These are phyloP conservation scores for Byssoonygena ceratinophila DNA, from an alignment of 2,329 filamentous ascomycete genomes.

Conservation along the genomic window DNA sequence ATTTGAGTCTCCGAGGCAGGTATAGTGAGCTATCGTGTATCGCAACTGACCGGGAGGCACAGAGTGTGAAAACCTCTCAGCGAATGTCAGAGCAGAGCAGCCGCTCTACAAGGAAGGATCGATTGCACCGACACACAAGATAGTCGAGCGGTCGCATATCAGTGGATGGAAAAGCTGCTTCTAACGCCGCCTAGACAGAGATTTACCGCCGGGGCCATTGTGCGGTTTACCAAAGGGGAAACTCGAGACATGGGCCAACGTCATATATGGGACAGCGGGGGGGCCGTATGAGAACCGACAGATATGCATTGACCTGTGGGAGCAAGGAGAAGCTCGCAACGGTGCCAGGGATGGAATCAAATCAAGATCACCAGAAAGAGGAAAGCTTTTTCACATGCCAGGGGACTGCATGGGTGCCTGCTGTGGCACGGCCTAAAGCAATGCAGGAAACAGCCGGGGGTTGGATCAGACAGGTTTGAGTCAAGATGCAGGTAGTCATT, in stretches of 20 bases:
- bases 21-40: neutral
- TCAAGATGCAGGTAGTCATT: neutral
- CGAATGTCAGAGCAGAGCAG: constrained; percentile 8
- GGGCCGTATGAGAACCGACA: neutral
- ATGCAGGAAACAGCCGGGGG: neutral
- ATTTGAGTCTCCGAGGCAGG: neutral
- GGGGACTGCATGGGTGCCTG: neutral
- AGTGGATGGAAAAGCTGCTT: constrained; percentile 1
- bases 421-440: neutral
- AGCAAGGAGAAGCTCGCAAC: constrained; percentile 4
- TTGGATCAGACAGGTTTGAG: neutral
- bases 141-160: neutral
- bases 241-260: neutral
- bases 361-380: neutral
- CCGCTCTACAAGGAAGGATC: neutral
- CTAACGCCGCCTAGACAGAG: constrained; percentile 8
- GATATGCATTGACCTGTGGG: neutral
- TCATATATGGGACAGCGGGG: constrained; percentile 1
- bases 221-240: neutral
- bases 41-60: neutral
- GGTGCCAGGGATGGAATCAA: constrained; percentile 4
- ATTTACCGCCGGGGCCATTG: neutral
- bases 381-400: constrained; percentile 1
- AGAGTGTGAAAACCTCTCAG: neutral
- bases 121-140: neutral